These are phyloP conservation scores for Leptomonas seymouri DNA, from an alignment of 208 protist genomes.

Conservation along the genomic window DNA sequence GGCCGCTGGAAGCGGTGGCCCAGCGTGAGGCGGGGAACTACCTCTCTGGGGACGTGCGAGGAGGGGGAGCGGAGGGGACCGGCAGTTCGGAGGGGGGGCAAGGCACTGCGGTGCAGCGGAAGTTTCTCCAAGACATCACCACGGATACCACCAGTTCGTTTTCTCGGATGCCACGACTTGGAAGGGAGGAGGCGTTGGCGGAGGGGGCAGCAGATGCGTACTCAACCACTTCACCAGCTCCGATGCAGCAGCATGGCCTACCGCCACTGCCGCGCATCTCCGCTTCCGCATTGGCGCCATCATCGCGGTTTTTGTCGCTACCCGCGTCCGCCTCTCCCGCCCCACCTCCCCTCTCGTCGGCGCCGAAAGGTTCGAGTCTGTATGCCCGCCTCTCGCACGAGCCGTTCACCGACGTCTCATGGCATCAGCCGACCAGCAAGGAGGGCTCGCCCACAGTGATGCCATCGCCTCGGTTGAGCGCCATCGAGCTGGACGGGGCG, in stretches of 20 bases:
- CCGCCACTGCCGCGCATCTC: conserved; percentile 9
- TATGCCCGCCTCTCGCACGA: conserved; percentile 11
- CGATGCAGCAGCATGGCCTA: no score
- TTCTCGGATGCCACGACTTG: neutral
- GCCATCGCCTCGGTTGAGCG: neutral
- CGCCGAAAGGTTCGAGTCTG: neutral
- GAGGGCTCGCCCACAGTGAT: neutral
- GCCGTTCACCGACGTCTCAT: conserved; percentile 14
- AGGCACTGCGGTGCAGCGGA: neutral
- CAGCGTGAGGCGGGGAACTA: neutral
- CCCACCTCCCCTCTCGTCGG: neutral
- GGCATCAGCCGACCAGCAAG: neutral
- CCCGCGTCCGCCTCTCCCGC: conserved; percentile 7
- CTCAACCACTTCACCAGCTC: no score
- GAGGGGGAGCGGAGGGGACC: neutral
- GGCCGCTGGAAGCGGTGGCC: neutral
- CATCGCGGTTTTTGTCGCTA: conserved; percentile 20
- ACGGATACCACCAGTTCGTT: neutral
- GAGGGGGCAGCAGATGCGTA: neutral
- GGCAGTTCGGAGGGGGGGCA: neutral
- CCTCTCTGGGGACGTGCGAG: neutral
- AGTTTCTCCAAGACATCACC: neutral
- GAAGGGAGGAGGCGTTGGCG: neutral
- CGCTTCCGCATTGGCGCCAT: conserved; percentile 17
- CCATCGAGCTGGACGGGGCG: neutral